Conservation (phyloP, 108 stramenopile genomes). For the Cyclotella atomus region DNA sequence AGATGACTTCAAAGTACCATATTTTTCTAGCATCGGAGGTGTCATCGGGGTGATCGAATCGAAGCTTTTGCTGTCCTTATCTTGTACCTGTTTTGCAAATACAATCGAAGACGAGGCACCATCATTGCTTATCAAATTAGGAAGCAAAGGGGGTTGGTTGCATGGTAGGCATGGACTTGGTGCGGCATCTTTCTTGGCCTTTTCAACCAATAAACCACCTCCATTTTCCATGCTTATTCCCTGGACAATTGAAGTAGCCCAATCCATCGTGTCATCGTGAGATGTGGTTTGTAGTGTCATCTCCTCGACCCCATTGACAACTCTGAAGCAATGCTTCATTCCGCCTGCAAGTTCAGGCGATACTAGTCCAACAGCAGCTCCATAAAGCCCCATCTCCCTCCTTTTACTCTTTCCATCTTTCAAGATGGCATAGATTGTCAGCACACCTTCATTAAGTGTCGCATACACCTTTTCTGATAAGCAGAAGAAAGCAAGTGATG, state of each 20-base stretch:
- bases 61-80: constrained; percentile 12
- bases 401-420: constrained; percentile 42
- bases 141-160: constrained; percentile 1
- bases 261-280: constrained; percentile 25
- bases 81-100: constrained; percentile 4
- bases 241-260: constrained; percentile 29
- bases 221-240: constrained; percentile 48
- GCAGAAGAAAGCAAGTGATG: background rate
- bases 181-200: constrained; percentile 21
- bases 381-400: constrained; percentile 28
- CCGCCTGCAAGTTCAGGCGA: constrained; percentile 13
- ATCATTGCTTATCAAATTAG: background rate
- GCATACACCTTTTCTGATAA: constrained; percentile 34
- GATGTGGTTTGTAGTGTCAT: constrained; percentile 23
- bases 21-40: constrained; percentile 5
- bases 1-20: background rate
- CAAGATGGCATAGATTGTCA: constrained; percentile 20
- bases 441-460: constrained; percentile 24
- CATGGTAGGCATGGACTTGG: background rate
- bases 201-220: constrained; percentile 35
- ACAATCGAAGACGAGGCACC: constrained; percentile 15
- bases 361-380: constrained; percentile 33
- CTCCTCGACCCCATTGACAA: constrained; percentile 26
- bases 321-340: constrained; percentile 30
- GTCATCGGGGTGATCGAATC: background rate